Conservation (phyloP, 208 protist species). For the Crithidia bombi region DNA sequence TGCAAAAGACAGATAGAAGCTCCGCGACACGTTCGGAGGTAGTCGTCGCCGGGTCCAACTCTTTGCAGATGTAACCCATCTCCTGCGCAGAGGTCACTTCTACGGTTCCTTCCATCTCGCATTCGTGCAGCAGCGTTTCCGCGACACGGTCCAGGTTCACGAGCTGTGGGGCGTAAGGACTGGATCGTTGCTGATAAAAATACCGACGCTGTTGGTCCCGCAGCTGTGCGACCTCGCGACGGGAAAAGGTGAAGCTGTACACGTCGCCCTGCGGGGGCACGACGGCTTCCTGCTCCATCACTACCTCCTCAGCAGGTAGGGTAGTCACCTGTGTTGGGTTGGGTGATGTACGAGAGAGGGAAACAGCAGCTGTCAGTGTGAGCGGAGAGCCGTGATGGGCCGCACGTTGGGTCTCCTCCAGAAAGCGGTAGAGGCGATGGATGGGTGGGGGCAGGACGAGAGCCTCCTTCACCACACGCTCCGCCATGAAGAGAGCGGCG, state of each 20-base stretch:
- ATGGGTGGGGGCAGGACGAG: slow-evolving; percentile 27
- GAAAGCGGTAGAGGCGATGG: slow-evolving; percentile 15
- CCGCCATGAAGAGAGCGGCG: slow-evolving; percentile 13
- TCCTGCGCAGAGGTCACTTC: too few relatives aligned
- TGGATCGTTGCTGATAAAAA: slow-evolving; percentile 14
- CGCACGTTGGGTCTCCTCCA: not conserved
- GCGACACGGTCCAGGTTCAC: slow-evolving; percentile 8
- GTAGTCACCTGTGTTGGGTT: too few relatives aligned
- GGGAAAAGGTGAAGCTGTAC: slow-evolving; percentile 22
- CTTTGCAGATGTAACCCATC: not conserved
- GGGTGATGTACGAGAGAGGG: not conserved
- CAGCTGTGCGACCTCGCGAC: slow-evolving; percentile 2
- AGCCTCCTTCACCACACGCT: slow-evolving; percentile 9
- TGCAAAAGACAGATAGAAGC: slow-evolving; percentile 17
- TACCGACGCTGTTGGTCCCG: slow-evolving; percentile 12
- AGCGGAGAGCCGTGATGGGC: not conserved
- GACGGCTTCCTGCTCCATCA: not conserved
- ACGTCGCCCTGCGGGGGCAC: slow-evolving; percentile 9
- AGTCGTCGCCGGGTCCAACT: not conserved
- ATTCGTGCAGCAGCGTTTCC: slow-evolving; percentile 6
- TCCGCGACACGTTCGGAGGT: not conserved
- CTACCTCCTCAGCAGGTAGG: too few relatives aligned
- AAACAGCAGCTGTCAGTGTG: not conserved
- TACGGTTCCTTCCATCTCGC: not conserved
- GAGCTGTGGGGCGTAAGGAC: slow-evolving; percentile 22